Evolutionary conservation across 106 monocot genomes (phyloP).

Genomic region (Allium sativum): DNA sequence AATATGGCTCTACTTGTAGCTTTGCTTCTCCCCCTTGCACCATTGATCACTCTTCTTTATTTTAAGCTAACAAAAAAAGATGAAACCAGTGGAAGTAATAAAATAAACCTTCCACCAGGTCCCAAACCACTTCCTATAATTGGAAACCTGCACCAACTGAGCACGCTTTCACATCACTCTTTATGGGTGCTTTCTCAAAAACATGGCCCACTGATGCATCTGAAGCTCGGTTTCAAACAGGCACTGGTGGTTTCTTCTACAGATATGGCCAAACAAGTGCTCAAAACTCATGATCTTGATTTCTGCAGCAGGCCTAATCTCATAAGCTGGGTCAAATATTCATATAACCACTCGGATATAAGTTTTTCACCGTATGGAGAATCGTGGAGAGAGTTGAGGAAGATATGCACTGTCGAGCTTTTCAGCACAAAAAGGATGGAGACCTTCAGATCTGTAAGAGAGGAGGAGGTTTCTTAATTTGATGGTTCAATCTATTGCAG

Average conservation of each 20-base stretch:
- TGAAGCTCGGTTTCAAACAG: not conserved
- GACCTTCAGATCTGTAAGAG: not conserved
- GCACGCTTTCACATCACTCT: constrained; percentile 2
- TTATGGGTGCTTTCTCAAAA: constrained; percentile 2
- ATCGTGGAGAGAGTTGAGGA: constrained; percentile 14
- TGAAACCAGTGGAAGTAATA: too few relatives aligned
- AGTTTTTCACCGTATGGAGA: constrained; percentile 9
- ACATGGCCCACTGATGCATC: constrained; percentile 10
- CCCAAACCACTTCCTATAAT: too few relatives aligned
- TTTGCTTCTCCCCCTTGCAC: too few relatives aligned
- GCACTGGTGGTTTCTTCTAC: constrained; percentile 7
- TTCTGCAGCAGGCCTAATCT: not conserved
- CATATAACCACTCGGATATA: not conserved
- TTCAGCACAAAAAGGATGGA: constrained; percentile 5
- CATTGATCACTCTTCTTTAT: too few relatives aligned
- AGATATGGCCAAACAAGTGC: constrained; percentile 2
- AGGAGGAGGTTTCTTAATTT: constrained; percentile 10
- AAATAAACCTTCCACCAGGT: too few relatives aligned
- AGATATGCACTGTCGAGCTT: constrained; percentile 9
- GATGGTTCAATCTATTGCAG: not conserved
- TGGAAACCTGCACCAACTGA: too few relatives aligned
- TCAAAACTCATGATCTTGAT: not conserved
- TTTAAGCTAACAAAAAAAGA: too few relatives aligned
- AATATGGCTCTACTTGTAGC: too few relatives aligned
- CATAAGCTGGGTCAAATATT: not conserved